A percentile compares a stretch with the other conserved stretches of the same genome.
phyloP scores from a whole-genome alignment of 805 yeast genomes.

The Blastobotrys attinorum region DNA sequence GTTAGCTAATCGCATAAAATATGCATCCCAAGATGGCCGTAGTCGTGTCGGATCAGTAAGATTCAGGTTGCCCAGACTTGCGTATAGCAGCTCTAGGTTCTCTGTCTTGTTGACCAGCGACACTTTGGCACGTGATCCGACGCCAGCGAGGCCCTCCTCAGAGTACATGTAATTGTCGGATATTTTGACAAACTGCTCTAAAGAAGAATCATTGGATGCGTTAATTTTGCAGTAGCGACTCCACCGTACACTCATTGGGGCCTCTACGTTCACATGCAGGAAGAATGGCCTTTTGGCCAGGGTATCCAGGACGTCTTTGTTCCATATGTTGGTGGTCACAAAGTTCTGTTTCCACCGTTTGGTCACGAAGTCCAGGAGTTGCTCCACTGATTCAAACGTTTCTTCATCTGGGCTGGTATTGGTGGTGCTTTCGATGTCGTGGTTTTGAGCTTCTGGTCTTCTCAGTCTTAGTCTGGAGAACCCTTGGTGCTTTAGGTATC shows the following conservation, averaged over 20 bases:
- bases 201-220: constrained; percentile 4
- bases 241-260: constrained; percentile 39
- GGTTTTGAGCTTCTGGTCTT: neutral
- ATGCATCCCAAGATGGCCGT: constrained; percentile 94
- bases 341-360: constrained; percentile 53
- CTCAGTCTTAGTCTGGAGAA: constrained; percentile 33
- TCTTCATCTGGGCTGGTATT: neutral
- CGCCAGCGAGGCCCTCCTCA: constrained; percentile 32
- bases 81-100: constrained; percentile 32
- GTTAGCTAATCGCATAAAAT: constrained; percentile 89
- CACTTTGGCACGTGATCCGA: constrained; percentile 43
- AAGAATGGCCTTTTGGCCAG: constrained; percentile 73
- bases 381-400: constrained; percentile 35
- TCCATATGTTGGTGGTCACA: constrained; percentile 48
- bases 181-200: constrained; percentile 32
- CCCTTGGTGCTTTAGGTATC: constrained; percentile 49
- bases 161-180: constrained; percentile 29
- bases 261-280: constrained; percentile 69
- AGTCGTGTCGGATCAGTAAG: constrained; percentile 49
- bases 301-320: constrained; percentile 35
- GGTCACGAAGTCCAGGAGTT: constrained; percentile 55
- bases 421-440: too few relatives aligned
- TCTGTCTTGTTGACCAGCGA: constrained; percentile 47
- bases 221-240: constrained; percentile 7
- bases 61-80: constrained; percentile 35